These are phyloP conservation scores for Quercus robur DNA, from an alignment of 306 rosid species.

Conservation along the genomic window DNA sequence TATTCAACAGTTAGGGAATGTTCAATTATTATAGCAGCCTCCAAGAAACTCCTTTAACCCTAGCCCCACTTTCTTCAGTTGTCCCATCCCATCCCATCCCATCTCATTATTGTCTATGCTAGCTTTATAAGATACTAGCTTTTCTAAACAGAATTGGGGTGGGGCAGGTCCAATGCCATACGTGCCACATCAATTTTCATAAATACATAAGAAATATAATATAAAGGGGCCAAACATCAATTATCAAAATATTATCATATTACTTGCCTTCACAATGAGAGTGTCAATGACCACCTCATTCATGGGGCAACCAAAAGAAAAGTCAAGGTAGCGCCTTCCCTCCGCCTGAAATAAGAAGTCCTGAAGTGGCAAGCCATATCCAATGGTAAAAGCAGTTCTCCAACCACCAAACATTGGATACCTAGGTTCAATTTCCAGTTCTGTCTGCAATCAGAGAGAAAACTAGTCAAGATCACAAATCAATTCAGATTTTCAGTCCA, in stretches of 20 bases:
- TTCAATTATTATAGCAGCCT: not conserved
- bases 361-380: conserved; percentile 85
- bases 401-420: conserved; percentile 98
- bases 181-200: not conserved
- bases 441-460: conserved; percentile 50
- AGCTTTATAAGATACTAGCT: not conserved
- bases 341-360: conserved; percentile 74
- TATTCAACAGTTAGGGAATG: not conserved
- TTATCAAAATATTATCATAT: conserved; percentile 3
- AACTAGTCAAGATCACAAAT: conserved; percentile 19
- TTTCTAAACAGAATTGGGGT: not conserved
- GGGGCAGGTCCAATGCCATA: not conserved
- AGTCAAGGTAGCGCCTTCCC: conserved; percentile 75
- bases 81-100: not conserved
- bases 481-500: not conserved
- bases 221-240: not conserved
- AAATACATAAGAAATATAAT: not conserved
- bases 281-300: conserved; percentile 76
- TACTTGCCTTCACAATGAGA: conserved; percentile 70
- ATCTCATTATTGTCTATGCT: not conserved
- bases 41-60: not conserved
- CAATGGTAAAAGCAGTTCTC: conserved; percentile 88
- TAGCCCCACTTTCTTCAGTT: not conserved
- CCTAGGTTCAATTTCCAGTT: conserved; percentile 89
- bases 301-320: conserved; percentile 78